Evolutionary conservation across 768 basidiomycete genomes (phyloP).

Genomic region (Baorangia bicolor): DNA sequence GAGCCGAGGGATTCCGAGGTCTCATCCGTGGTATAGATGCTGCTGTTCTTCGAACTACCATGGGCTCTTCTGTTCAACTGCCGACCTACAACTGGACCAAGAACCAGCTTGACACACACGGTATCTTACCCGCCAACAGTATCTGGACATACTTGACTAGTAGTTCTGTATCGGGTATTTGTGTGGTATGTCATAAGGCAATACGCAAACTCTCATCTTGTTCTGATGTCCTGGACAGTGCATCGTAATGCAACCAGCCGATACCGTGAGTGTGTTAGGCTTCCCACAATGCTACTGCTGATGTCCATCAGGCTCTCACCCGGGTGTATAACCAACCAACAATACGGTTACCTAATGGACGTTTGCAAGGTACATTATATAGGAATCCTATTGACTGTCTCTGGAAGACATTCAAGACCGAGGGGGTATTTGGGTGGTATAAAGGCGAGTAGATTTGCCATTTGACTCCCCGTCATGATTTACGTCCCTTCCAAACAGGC

Average conservation of each 20-base stretch:
- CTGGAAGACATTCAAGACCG: constrained; percentile 90
- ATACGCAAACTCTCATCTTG: constrained; percentile 1
- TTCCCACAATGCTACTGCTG: background rate
- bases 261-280: constrained; percentile 58
- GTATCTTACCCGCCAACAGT: constrained; percentile 71
- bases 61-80: constrained; percentile 95
- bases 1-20: constrained; percentile 74
- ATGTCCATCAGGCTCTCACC: constrained; percentile 65
- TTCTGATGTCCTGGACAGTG: constrained; percentile 45
- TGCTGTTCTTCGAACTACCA: constrained; percentile 88
- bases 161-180: constrained; percentile 85
- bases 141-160: constrained; percentile 87
- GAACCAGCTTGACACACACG: constrained; percentile 64
- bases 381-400: constrained; percentile 93
- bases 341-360: constrained; percentile 65
- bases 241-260: constrained; percentile 92
- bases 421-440: constrained; percentile 94
- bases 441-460: constrained; percentile 55
- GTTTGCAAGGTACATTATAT: constrained; percentile 72
- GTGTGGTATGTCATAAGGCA: constrained; percentile 64
- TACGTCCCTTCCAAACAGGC: constrained; percentile 42
- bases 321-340: constrained; percentile 97
- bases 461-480: background rate
- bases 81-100: constrained; percentile 97
- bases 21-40: constrained; percentile 90